These are phyloP conservation scores for Tausonia pullulans DNA, from an alignment of 1,284 basidiomycete species.

Conservation along the genomic window DNA sequence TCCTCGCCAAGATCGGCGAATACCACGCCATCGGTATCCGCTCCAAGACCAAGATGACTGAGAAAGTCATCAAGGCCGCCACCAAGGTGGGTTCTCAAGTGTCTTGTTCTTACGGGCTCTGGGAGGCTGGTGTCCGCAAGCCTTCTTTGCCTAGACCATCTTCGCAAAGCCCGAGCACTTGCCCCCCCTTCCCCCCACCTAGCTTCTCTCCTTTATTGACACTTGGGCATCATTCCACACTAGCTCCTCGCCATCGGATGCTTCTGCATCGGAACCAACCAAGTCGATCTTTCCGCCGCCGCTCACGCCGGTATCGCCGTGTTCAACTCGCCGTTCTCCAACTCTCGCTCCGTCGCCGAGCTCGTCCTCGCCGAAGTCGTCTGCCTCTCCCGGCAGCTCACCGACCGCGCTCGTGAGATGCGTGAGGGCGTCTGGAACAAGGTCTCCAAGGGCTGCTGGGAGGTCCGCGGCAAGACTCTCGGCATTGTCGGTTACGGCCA, in stretches of 20 bases:
- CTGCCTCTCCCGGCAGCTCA: conserved; percentile 85
- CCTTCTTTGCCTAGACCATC: background rate
- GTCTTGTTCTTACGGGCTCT: background rate
- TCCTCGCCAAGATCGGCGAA: conserved; percentile 68
- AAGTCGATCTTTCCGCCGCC: conserved; percentile 82
- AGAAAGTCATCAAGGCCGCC: conserved; percentile 74
- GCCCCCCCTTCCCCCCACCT: too few relatives aligned
- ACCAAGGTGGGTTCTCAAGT: conserved; percentile 47
- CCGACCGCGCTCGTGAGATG: conserved; percentile 81
- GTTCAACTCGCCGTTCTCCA: conserved; percentile 99
- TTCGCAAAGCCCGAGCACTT: background rate
- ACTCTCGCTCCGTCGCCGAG: conserved; percentile 97
- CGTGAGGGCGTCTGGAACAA: conserved; percentile 94
- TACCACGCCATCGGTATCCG: conserved; percentile 96
- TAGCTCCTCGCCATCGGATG: conserved; percentile 94
- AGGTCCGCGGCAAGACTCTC: conserved; percentile 92
- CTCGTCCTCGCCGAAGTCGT: conserved; percentile 93
- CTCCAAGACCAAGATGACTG: conserved; percentile 93
- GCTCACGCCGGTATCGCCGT: conserved; percentile 87
- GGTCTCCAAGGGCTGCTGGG: conserved; percentile 96
- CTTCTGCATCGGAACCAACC: conserved; percentile 99
- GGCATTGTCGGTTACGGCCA: conserved; percentile 99
- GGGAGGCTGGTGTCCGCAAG: background rate
- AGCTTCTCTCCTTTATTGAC: background rate
- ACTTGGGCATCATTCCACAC: too few relatives aligned